phyloP scores from a whole-genome alignment of 257 asterid species.

The Paulownia fortunei region DNA sequence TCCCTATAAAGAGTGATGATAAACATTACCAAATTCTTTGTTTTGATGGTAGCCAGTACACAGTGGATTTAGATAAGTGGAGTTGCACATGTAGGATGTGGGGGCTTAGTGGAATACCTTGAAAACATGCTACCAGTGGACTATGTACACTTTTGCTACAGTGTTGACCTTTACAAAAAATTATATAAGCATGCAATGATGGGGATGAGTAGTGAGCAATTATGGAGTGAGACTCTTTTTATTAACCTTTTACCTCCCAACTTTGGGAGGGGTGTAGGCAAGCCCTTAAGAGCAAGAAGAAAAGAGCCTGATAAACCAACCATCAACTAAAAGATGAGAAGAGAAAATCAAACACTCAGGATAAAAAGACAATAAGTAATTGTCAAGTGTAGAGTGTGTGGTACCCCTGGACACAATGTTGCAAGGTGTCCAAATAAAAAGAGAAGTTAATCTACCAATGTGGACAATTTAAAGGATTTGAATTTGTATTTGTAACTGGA shows the following conservation, averaged over 20 bases:
- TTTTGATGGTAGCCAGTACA: background rate
- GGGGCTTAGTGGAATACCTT: background rate
- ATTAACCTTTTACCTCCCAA: constrained; percentile 4
- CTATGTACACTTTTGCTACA: background rate
- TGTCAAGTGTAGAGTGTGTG: background rate
- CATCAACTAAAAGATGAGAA: background rate
- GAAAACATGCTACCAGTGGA: background rate
- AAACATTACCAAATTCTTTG: background rate
- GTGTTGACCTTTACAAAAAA: background rate
- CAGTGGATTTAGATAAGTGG: too few relatives aligned
- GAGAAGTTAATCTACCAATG: too few relatives aligned
- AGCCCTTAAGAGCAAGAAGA: background rate
- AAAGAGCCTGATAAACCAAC: background rate
- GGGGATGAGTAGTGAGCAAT: background rate
- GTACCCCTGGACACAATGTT: background rate
- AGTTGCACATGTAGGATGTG: too few relatives aligned
- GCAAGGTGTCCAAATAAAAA: too few relatives aligned
- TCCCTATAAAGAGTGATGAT: background rate
- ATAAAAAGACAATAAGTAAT: background rate
- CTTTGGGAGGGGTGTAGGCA: background rate
- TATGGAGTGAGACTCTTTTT: background rate
- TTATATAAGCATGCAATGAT: background rate
- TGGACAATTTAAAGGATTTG: too few relatives aligned
- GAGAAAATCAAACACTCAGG: background rate
- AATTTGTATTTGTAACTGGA: too few relatives aligned